A percentile compares a stretch with the other conserved stretches of the same genome.
Conservation (phyloP, 495 filamentous ascomycete genomes). For the Aspergillus bertholletiae region DNA sequence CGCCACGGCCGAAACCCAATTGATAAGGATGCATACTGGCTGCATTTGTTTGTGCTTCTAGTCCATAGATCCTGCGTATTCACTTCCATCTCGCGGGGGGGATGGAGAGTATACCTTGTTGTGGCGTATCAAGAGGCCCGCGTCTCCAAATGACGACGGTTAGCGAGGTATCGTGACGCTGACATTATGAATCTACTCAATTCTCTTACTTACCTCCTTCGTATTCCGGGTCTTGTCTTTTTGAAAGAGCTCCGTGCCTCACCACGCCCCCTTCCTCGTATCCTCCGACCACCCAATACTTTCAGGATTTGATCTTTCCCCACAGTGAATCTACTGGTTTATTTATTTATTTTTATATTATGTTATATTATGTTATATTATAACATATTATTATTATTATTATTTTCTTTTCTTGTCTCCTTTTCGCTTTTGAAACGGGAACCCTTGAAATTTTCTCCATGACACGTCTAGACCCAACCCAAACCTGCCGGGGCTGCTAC, state of each 20-base stretch:
- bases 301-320: no score
- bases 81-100: neutral
- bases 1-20: neutral
- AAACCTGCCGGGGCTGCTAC: slow-evolving; percentile 12
- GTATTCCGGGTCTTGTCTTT: neutral
- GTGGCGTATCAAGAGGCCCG: neutral
- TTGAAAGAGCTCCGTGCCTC: no score
- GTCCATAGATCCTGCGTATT: neutral
- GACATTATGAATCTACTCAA: neutral
- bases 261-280: neutral
- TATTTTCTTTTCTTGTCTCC: neutral
- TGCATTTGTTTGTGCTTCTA: neutral
- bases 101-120: neutral
- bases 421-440: neutral
- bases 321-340: no score
- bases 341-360: no score
- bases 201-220: neutral
- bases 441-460: neutral
- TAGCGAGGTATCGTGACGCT: neutral
- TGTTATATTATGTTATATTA: no score
- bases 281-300: neutral
- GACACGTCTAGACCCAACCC: slow-evolving; percentile 6
- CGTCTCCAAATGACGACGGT: neutral
- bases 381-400: no score
- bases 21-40: neutral